Percentiles rank a stretch among this genome's conserved stretches.
Conservation (phyloP, 495 filamentous ascomycete species). For the Neurospora terricola region DNA sequence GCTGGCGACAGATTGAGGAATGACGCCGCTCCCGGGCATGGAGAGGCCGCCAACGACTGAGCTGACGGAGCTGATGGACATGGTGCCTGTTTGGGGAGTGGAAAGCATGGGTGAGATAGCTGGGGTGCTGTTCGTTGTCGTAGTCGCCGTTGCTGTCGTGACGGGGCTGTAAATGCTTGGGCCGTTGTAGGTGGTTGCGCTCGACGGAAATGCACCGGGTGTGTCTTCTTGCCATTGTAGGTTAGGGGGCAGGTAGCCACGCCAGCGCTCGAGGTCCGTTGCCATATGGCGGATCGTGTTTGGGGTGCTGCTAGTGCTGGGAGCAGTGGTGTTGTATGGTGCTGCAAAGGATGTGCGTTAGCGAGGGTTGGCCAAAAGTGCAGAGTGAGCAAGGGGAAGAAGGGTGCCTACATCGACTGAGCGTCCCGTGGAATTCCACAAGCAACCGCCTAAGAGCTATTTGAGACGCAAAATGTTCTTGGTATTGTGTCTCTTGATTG, state of each 20-base stretch:
- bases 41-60: not conserved
- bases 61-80: not conserved
- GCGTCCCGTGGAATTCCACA: conserved; percentile 36
- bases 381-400: not conserved
- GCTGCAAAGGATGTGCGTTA: not conserved
- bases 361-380: not conserved
- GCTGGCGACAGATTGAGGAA: not conserved
- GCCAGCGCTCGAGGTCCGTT: conserved; percentile 44
- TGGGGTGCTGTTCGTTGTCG: not conserved
- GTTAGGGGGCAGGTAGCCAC: conserved; percentile 39
- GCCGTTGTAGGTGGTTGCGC: conserved; percentile 7
- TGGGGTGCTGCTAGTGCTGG: conserved; percentile 6
- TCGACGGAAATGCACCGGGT: conserved; percentile 26
- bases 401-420: conserved; percentile 37
- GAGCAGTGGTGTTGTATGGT: conserved; percentile 3
- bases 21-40: not conserved
- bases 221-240: conserved; percentile 47
- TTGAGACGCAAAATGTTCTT: conserved; percentile 48
- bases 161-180: conserved; percentile 14
- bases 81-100: not conserved
- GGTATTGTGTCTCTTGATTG: conserved; percentile 41
- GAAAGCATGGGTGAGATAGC: not conserved
- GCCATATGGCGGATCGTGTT: conserved; percentile 37
- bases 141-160: conserved; percentile 10
- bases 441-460: conserved; percentile 45